Evolutionary conservation across 202 grass and related monocot genomes (phyloP).

Genomic region (Dendrocalamus latiflorus): DNA sequence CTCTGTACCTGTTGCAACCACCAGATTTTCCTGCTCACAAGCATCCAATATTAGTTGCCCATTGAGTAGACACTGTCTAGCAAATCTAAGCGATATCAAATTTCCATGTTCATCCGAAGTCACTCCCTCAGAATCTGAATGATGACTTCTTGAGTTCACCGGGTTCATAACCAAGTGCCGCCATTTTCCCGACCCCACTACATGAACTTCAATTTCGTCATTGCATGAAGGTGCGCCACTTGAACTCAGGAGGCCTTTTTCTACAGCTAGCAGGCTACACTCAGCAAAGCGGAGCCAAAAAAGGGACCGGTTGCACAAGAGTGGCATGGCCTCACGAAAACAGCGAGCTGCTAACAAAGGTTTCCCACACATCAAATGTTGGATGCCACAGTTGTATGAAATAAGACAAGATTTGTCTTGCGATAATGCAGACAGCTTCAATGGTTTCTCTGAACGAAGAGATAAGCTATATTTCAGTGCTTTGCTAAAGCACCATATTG

Average conservation of each 20-base stretch:
- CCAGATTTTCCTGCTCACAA: constrained; percentile 32
- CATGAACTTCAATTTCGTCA: constrained; percentile 64
- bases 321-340: constrained; percentile 65
- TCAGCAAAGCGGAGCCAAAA: constrained; percentile 97
- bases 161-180: constrained; percentile 54
- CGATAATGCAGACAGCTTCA: constrained; percentile 66
- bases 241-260: constrained; percentile 60
- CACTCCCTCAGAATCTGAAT: constrained; percentile 33
- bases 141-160: constrained; percentile 25
- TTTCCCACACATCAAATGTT: constrained; percentile 82
- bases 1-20: constrained; percentile 29
- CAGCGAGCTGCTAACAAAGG: constrained; percentile 76
- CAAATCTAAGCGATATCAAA: constrained; percentile 66
- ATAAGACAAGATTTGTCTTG: constrained; percentile 82
- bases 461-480: constrained; percentile 58
- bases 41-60: constrained; percentile 62
- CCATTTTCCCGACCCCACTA: constrained; percentile 79
- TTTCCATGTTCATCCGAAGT: constrained; percentile 33
- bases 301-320: constrained; percentile 61
- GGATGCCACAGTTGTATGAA: constrained; percentile 89
- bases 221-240: constrained; percentile 37
- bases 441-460: constrained; percentile 60
- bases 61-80: constrained; percentile 78
- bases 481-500: constrained; percentile 81
- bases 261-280: constrained; percentile 70